Evolutionary conservation across 2,329 filamentous ascomycete genomes (phyloP), one percentile per base, ranked within the genome.

Genomic region (Colletotrichum phormii): DNA sequence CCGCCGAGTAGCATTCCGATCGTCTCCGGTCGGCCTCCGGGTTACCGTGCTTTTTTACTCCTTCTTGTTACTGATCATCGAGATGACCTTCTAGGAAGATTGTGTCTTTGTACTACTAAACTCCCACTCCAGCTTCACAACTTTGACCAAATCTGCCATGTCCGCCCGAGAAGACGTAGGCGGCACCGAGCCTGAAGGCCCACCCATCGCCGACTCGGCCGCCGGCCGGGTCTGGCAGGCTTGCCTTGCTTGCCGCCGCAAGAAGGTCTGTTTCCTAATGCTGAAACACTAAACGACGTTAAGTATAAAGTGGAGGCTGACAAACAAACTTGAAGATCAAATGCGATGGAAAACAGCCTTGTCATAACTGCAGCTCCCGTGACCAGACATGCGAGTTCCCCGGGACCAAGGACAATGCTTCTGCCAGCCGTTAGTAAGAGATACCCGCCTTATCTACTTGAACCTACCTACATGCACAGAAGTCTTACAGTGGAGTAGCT

Each of bases 261-360:
- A 75, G 53, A 77, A 77, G 72, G 75, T 77, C 15, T 9, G 37
- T 42, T n/a, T 8, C 61, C 6, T n/a, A 7, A 18, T 18, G 3
- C 13, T 46, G 42, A 15, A 46, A 18, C 15, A 46, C n/a, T 24
- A 7, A 13, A 22, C 29, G 18, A 59, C 18, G 18, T 6, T n/a
- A 8, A 9, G 8, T 9, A 22, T 13, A 12, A 7, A 12, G 18
- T 31, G 2, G 15, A 9, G 18, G 15, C n/a, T n/a, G 33, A 42
- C 29, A 33, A 35, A 7, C 18, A 22, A 35, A 46, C 42, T 15
- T 51, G 18, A 9, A 79, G 77, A 73, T 79, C 15, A 79, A 79
- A 68, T 79, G 77, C 53, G 77, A 79, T 29, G 77, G 77, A 13
- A 75, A 76, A 26, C 64, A 74, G n/a, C 76, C 77, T 3, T 79